A percentile compares a stretch with the other conserved stretches of the same genome.
These are phyloP conservation scores for Colletotrichum cereale DNA, from an alignment of 2,329 filamentous ascomycete species.

Conservation along the genomic window DNA sequence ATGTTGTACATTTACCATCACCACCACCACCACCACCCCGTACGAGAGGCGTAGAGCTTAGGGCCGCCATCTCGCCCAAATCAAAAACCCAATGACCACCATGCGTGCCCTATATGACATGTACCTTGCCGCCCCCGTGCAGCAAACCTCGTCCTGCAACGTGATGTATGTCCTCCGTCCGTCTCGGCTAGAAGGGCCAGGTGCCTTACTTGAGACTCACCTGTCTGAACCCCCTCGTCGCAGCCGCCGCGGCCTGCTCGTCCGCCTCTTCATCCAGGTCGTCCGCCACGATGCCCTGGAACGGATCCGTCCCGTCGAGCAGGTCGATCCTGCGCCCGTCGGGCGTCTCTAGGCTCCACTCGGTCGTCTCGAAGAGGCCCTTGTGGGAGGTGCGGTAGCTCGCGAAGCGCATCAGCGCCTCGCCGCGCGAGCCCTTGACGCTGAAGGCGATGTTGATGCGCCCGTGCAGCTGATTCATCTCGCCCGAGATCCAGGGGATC, in stretches of 20 bases:
- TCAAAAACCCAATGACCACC: conserved; percentile 26
- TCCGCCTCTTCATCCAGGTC: conserved; percentile 47
- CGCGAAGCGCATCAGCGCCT: conserved; percentile 83
- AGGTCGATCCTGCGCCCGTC: conserved; percentile 76
- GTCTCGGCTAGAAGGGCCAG: too few relatives aligned
- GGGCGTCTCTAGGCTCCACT: conserved; percentile 85
- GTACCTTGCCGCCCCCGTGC: background rate
- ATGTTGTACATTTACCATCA: conserved; percentile 46
- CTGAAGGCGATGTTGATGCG: conserved; percentile 88
- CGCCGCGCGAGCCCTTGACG: conserved; percentile 82
- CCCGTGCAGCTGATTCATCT: conserved; percentile 95
- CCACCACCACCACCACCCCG: conserved; percentile 12
- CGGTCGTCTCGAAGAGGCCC: conserved; percentile 83
- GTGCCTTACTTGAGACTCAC: conserved; percentile 48
- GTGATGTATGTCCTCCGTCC: background rate
- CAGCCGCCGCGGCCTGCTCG: conserved; percentile 49
- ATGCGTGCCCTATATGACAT: background rate
- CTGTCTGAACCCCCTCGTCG: conserved; percentile 66
- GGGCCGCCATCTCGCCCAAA: conserved; percentile 31
- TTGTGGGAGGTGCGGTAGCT: conserved; percentile 75
- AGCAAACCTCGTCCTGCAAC: background rate
- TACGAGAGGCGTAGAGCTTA: conserved; percentile 31
- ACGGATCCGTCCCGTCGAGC: conserved; percentile 79
- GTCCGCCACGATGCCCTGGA: conserved; percentile 64
- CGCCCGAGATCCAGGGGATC: conserved; percentile 86